Percentiles rank a stretch among this genome's conserved stretches.
Conservation (phyloP, 805 yeast genomes). For the Metschnikowia lachancei region DNA sequence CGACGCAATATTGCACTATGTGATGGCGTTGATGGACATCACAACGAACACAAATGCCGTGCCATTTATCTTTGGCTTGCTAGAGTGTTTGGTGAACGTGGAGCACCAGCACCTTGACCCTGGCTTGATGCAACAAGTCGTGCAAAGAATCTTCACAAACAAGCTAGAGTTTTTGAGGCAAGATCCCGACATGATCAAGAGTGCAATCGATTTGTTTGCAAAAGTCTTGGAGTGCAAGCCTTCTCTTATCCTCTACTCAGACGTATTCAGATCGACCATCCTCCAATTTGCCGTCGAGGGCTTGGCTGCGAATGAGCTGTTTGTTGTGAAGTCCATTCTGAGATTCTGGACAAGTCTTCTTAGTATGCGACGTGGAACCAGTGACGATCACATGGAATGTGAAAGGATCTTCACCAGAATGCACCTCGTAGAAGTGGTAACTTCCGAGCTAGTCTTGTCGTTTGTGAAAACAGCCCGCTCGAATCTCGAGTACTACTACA, state of each 20-base stretch:
- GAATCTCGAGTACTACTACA: conserved; percentile 55
- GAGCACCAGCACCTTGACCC: conserved; percentile 31
- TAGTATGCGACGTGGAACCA: conserved; percentile 44
- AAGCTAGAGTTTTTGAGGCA: conserved; percentile 34
- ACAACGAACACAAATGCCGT: conserved; percentile 29
- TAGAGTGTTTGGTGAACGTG: conserved; percentile 44
- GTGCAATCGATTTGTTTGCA: conserved; percentile 50
- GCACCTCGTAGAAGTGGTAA: conserved; percentile 25
- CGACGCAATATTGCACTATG: conserved; percentile 10
- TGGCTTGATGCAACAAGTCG: conserved; percentile 33
- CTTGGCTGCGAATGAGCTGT: conserved; percentile 49
- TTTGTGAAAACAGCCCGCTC: conserved; percentile 54
- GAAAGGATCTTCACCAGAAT: conserved; percentile 19
- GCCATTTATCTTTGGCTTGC: conserved; percentile 44
- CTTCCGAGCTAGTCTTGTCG: conserved; percentile 27
- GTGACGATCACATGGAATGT: conserved; percentile 38
- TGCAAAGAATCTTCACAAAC: conserved; percentile 38
- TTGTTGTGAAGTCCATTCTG: conserved; percentile 50
- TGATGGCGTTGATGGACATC: conserved; percentile 13
- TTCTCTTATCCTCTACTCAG: conserved; percentile 39
- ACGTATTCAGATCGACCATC: conserved; percentile 24
- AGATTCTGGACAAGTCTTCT: conserved; percentile 55
- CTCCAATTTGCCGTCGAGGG: conserved; percentile 35
- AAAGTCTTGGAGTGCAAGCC: conserved; percentile 52
- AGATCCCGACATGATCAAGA: conserved; percentile 62